phyloP scores from a whole-genome alignment of 2,329 filamentous ascomycete species.

The Trichophyton simii region DNA sequence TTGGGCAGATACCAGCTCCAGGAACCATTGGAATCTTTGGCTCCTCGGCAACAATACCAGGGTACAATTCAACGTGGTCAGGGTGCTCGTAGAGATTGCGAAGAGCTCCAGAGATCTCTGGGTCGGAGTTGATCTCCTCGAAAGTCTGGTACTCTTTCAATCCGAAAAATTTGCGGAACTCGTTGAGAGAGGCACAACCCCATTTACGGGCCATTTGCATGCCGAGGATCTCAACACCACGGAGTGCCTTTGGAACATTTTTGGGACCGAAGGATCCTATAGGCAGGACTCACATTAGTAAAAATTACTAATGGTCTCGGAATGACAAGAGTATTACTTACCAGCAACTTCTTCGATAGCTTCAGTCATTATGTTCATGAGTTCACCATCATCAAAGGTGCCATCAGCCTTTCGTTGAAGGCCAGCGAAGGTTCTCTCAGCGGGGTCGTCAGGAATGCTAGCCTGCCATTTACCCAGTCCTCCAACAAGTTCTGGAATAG shows the following conservation, averaged over 20 bases:
- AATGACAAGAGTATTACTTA: conserved; percentile 29
- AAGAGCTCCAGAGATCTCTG: conserved; percentile 43
- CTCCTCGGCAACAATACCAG: conserved; percentile 45
- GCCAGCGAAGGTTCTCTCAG: conserved; percentile 48
- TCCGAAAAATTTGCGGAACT: conserved; percentile 52
- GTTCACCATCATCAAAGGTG: conserved; percentile 54
- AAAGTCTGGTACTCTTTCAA: conserved; percentile 46
- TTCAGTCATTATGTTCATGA: conserved; percentile 52
- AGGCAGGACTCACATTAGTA: neutral
- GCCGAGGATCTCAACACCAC: conserved; percentile 63
- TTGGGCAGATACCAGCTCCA: conserved; percentile 28
- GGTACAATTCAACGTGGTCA: conserved; percentile 57
- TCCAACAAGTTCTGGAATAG: conserved; percentile 23
- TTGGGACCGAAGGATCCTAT: conserved; percentile 43
- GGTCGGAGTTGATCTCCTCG: conserved; percentile 46
- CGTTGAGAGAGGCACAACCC: conserved; percentile 35
- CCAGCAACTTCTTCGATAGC: conserved; percentile 60
- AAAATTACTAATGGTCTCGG: neutral
- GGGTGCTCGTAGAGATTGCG: conserved; percentile 50
- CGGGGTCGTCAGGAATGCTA: conserved; percentile 47
- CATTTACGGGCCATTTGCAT: conserved; percentile 65
- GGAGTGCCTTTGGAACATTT: conserved; percentile 60
- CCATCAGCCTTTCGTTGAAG: conserved; percentile 49
- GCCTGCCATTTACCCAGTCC: conserved; percentile 47
- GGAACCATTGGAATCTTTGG: conserved; percentile 27